Evolutionary conservation across 208 protist species (phyloP).

Genomic region (Lotmaria passim): DNA sequence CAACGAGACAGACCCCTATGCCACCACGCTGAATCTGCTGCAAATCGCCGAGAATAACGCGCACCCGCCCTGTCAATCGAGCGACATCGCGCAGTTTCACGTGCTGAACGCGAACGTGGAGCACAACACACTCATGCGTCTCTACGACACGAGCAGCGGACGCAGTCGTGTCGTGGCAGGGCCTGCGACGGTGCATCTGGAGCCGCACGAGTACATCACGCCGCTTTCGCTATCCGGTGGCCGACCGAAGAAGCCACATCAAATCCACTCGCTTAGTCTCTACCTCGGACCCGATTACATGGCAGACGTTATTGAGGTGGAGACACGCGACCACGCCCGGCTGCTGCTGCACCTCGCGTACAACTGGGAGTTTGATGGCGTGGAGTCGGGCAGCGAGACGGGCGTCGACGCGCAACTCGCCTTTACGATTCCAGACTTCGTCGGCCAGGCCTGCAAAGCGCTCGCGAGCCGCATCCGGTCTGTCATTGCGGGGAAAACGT

Average conservation of each 20-base stretch:
- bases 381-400: conserved; percentile 1
- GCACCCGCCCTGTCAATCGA: conserved; percentile 23
- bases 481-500: conserved; percentile 85
- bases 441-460: conserved; percentile 95
- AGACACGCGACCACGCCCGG: conserved; percentile 96
- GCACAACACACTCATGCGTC: conserved; percentile 93
- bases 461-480: conserved; percentile 94
- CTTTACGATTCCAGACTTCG: conserved; percentile 96
- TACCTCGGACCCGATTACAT: conserved; percentile 97
- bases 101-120: conserved; percentile 73
- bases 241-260: conserved; percentile 74
- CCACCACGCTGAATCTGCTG: conserved; percentile 17
- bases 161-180: conserved; percentile 78
- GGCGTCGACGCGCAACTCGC: conserved; percentile 39
- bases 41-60: conserved; percentile 15
- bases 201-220: conserved; percentile 86
- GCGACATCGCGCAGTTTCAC: conserved; percentile 23
- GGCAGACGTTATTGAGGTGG: conserved; percentile 92
- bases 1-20: not conserved
- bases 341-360: conserved; percentile 94
- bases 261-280: conserved; percentile 92
- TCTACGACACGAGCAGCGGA: conserved; percentile 93
- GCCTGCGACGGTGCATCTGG: conserved; percentile 70
- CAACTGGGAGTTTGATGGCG: conserved; percentile 95
- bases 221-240: conserved; percentile 85